Evolutionary conservation across 306 rosid genomes (phyloP).

Genomic region (Rosa persica): DNA sequence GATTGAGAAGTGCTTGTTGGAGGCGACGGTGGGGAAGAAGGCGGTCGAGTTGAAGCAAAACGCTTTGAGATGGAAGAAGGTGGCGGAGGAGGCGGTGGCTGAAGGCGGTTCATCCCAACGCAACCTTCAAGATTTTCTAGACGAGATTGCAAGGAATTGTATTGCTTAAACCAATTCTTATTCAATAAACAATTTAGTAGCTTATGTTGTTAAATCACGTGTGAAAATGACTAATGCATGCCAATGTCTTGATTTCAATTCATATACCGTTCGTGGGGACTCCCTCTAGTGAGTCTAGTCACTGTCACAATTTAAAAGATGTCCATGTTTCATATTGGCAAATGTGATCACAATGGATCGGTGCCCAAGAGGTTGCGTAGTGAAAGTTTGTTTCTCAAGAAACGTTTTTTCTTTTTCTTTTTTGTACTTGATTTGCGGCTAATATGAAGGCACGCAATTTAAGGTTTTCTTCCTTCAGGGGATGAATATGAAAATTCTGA

Average conservation of each 20-base stretch:
- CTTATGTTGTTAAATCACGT: not conserved
- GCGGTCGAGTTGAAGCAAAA: constrained; percentile 48
- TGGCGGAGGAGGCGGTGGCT: constrained; percentile 53
- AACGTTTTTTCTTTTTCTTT: not conserved
- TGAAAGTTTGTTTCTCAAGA: not conserved
- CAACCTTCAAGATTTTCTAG: constrained; percentile 43
- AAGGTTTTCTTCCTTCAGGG: not conserved
- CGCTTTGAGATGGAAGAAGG: constrained; percentile 43
- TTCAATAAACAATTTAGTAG: not conserved
- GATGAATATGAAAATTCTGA: not conserved
- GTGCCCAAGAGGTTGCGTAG: not conserved
- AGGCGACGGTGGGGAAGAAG: constrained; percentile 48
- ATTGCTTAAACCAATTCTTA: not conserved
- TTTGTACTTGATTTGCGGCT: not conserved
- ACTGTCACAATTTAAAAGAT: not conserved
- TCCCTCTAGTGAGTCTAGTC: not conserved
- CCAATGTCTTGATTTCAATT: not conserved
- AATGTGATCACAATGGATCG: too few species aligned
- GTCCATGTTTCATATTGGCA: not conserved
- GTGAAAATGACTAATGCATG: too few species aligned
- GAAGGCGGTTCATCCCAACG: constrained; percentile 52
- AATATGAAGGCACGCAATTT: not conserved
- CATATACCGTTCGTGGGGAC: not conserved
- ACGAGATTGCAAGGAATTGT: constrained; percentile 33
- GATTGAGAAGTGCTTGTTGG: constrained; percentile 43